These are phyloP conservation scores for Cystobasidium sp. DNA, from an alignment of 1,284 basidiomycete species.

Conservation along the genomic window DNA sequence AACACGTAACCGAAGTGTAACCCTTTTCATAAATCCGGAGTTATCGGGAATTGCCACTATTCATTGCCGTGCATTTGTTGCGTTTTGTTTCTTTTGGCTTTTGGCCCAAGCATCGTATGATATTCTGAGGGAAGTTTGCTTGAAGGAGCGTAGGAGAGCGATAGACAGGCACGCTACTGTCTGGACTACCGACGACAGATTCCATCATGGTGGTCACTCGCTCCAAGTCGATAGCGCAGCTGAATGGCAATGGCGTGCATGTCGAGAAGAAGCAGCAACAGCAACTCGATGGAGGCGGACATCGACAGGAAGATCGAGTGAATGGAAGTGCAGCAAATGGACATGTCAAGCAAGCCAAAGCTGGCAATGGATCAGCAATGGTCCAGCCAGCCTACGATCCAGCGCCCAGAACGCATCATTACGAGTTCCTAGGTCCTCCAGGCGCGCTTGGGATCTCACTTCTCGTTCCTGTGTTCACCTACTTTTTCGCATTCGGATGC, in stretches of 20 bases:
- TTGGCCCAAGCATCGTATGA: neutral
- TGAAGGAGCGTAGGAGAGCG: too few species aligned
- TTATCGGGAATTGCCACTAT: neutral
- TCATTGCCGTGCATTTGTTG: neutral
- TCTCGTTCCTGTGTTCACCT: slow-evolving; percentile 58
- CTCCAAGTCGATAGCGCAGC: slow-evolving; percentile 21
- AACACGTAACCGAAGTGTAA: neutral
- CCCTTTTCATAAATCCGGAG: neutral
- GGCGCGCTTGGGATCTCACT: slow-evolving; percentile 58
- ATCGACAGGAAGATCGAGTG: neutral
- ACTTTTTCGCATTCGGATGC: slow-evolving; percentile 54
- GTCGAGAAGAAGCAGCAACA: slow-evolving; percentile 3
- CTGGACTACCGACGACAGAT: too few species aligned
- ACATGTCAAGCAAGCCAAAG: slow-evolving; percentile 13
- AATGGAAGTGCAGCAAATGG: slow-evolving; percentile 14
- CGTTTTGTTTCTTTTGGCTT: neutral
- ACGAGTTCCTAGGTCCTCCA: slow-evolving; percentile 55
- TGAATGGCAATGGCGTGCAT: slow-evolving; percentile 3
- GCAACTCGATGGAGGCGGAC: neutral
- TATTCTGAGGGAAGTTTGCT: too few species aligned
- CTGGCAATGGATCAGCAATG: slow-evolving; percentile 16
- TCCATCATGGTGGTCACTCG: slow-evolving; percentile 22
- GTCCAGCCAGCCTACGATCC: slow-evolving; percentile 44
- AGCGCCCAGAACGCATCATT: slow-evolving; percentile 45
- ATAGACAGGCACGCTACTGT: neutral